Percentiles rank a stretch among this genome's conserved stretches.
Evolutionary conservation across 2,329 filamentous ascomycete species (phyloP).

Genomic region (Xylaria sp.): DNA sequence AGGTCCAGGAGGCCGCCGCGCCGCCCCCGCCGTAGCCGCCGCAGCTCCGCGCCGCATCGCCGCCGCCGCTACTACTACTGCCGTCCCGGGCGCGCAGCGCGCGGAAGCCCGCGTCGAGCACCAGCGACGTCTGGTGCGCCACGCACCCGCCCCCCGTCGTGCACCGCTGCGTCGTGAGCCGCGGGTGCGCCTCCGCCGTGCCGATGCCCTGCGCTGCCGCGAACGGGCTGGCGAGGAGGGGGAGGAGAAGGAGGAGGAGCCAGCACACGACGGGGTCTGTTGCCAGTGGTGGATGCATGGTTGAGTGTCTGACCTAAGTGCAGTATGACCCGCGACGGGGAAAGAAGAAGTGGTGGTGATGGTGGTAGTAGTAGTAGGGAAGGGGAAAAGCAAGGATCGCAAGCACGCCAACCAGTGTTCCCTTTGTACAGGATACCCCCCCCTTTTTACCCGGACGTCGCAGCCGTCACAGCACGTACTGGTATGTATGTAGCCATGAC

Average conservation of each 20-base stretch:
- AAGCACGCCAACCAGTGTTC: too few relatives aligned
- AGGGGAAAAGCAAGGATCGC: neutral
- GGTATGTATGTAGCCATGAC: too few relatives aligned
- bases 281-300: constrained; percentile 12
- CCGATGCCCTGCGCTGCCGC: constrained; percentile 18
- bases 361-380: neutral
- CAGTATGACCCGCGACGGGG: too few relatives aligned
- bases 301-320: neutral
- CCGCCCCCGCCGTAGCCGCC: constrained; percentile 28
- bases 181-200: constrained; percentile 43
- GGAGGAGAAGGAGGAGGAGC: too few relatives aligned
- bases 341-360: neutral
- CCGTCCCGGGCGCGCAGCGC: constrained; percentile 33
- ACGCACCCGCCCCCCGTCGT: constrained; percentile 52
- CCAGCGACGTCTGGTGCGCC: constrained; percentile 50
- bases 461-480: too few relatives aligned
- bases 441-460: neutral
- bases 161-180: constrained; percentile 54
- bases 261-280: too few relatives aligned
- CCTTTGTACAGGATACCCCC: too few relatives aligned
- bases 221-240: constrained; percentile 4
- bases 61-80: constrained; percentile 13
- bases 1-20: constrained; percentile 3
- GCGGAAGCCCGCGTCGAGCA: constrained; percentile 51
- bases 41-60: constrained; percentile 31